These are phyloP conservation scores for Ustilago curta DNA, from an alignment of 1,284 basidiomycete species.

Conservation along the genomic window DNA sequence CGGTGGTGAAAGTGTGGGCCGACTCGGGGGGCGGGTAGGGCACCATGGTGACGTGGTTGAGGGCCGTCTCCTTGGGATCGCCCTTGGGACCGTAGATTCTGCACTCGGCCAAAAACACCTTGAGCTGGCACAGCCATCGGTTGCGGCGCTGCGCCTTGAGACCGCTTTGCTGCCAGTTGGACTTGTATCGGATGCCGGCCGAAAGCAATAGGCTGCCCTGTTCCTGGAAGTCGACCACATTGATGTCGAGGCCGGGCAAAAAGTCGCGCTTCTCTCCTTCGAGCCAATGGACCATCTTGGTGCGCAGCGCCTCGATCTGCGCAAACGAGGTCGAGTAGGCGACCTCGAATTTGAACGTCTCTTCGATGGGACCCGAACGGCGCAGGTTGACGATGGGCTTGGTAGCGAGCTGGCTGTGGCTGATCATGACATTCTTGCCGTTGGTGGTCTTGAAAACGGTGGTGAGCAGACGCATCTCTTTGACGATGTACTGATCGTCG, in stretches of 20 bases:
- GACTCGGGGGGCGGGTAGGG: conserved; percentile 44
- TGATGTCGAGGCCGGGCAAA: conserved; percentile 66
- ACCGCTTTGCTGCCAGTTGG: conserved; percentile 80
- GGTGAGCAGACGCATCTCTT: conserved; percentile 85
- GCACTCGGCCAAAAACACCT: conserved; percentile 78
- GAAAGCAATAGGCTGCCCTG: conserved; percentile 83
- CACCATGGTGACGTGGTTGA: conserved; percentile 34
- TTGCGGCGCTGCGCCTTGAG: conserved; percentile 83
- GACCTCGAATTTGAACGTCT: conserved; percentile 84
- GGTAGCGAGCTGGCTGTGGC: conserved; percentile 48
- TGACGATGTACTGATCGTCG: conserved; percentile 79
- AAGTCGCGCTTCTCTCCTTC: conserved; percentile 71
- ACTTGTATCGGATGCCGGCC: conserved; percentile 89
- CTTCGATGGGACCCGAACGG: conserved; percentile 78
- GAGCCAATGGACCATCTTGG: conserved; percentile 84
- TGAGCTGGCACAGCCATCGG: conserved; percentile 90
- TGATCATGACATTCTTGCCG: conserved; percentile 50
- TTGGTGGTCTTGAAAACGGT: conserved; percentile 71
- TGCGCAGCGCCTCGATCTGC: conserved; percentile 81
- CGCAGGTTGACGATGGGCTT: conserved; percentile 78
- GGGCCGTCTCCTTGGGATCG: conserved; percentile 50
- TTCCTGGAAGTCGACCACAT: conserved; percentile 78
- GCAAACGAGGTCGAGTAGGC: conserved; percentile 83
- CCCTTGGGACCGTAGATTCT: conserved; percentile 82
- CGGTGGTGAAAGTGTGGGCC: conserved; percentile 21